Conservation (phyloP, 176 grass and related monocot genomes). For the Phragmites australis region DNA sequence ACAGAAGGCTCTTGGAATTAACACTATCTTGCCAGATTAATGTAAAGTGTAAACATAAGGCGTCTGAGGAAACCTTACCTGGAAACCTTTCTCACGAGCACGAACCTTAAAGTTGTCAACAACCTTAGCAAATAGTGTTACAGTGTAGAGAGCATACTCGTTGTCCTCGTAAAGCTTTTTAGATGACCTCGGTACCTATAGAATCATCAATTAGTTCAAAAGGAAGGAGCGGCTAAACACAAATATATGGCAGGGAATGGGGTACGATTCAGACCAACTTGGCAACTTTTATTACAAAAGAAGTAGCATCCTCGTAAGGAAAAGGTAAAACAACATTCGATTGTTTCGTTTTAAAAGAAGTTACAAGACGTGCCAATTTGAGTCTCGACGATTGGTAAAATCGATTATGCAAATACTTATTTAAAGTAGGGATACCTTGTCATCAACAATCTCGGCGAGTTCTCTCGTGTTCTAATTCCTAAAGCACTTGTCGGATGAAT, state of each 20-base stretch:
- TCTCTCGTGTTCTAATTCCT: too few relatives aligned
- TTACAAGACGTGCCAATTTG: neutral
- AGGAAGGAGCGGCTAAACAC: neutral
- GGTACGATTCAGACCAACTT: neutral
- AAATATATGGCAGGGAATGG: neutral
- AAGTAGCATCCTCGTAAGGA: neutral
- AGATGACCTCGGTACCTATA: slow-evolving; percentile 85
- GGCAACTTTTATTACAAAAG: neutral
- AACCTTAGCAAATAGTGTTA: slow-evolving; percentile 84
- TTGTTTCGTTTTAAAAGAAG: neutral
- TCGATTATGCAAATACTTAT: too few relatives aligned
- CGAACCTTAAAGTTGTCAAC: slow-evolving; percentile 87
- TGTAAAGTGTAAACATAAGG: neutral
- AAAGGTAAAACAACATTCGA: neutral
- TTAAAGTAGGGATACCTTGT: too few relatives aligned
- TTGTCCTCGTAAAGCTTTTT: slow-evolving; percentile 84
- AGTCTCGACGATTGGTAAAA: too few relatives aligned
- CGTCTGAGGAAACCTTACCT: slow-evolving; percentile 42
- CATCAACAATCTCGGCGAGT: too few relatives aligned
- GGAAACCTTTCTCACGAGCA: slow-evolving; percentile 91
- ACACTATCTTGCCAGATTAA: neutral
- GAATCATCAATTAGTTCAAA: slow-evolving; percentile 35
- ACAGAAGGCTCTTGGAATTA: neutral
- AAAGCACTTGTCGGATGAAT: too few relatives aligned
- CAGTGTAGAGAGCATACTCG: slow-evolving; percentile 91